Evolutionary conservation across 805 yeast genomes (phyloP).

Genomic region (Lipomyces spencermartinsiae): DNA sequence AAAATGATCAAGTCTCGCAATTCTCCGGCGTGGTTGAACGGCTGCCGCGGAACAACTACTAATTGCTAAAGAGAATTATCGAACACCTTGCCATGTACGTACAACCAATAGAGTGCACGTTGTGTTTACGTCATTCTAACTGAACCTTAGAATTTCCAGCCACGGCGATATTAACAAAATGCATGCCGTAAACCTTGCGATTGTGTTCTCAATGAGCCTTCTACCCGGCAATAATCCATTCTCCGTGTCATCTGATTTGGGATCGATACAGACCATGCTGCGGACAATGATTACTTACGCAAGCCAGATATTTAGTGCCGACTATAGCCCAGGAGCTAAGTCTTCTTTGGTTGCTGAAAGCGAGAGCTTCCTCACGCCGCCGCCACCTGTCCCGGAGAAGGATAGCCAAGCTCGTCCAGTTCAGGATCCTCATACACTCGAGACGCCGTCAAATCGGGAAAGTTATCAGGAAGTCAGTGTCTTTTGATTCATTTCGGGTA

Average conservation of each 20-base stretch:
- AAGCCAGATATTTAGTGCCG: conserved; percentile 41
- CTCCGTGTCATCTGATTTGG: conserved; percentile 57
- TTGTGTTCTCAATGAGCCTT: conserved; percentile 77
- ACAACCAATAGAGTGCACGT: neutral
- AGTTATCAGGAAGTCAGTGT: conserved; percentile 29
- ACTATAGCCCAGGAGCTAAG: neutral
- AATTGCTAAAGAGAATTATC: conserved; percentile 68
- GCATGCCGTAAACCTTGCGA: conserved; percentile 89
- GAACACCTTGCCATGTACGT: conserved; percentile 63
- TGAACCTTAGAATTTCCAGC: conserved; percentile 55
- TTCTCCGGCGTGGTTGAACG: conserved; percentile 44
- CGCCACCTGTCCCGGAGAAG: conserved; percentile 1
- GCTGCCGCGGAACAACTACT: conserved; percentile 71
- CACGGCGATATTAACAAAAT: conserved; percentile 76
- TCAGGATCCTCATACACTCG: neutral
- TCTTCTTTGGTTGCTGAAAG: neutral
- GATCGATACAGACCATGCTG: conserved; percentile 60
- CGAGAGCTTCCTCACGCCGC: neutral
- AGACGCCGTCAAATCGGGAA: conserved; percentile 19
- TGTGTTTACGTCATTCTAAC: neutral
- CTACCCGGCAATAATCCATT: conserved; percentile 42
- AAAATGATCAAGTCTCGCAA: conserved; percentile 20
- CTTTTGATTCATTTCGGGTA: conserved; percentile 11
- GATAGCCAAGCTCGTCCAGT: conserved; percentile 17
- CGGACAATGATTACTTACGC: conserved; percentile 53